A percentile compares a stretch with the other conserved stretches of the same genome.
phyloP scores from a whole-genome alignment of 345 rosid species.

The Schrenkiella parvula region DNA sequence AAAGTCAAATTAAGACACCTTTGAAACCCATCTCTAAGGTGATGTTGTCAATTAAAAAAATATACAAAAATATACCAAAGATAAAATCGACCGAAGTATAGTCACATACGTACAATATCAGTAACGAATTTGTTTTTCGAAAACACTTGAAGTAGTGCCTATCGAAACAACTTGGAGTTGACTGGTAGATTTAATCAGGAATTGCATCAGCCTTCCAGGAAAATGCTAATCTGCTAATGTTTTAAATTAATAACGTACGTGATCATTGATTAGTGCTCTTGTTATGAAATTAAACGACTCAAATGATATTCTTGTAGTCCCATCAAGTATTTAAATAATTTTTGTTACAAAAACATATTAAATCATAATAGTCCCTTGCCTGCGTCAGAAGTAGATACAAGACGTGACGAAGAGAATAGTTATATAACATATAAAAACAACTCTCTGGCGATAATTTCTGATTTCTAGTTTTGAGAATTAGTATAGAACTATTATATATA shows the following conservation, averaged over 20 bases:
- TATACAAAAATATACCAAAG: too few relatives aligned
- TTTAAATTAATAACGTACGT: background rate
- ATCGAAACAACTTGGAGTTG: too few relatives aligned
- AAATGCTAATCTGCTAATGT: background rate
- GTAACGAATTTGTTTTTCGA: too few relatives aligned
- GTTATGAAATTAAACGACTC: background rate
- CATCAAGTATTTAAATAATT: background rate
- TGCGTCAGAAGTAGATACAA: constrained; percentile 2
- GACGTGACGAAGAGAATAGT: background rate
- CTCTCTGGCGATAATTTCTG: background rate
- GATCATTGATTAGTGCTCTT: background rate
- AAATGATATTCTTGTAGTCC: background rate
- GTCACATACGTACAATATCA: too few relatives aligned
- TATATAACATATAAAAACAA: too few relatives aligned
- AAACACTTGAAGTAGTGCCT: too few relatives aligned
- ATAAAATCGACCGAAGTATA: too few relatives aligned
- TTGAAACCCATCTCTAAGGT: too few relatives aligned
- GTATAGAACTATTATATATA: too few relatives aligned
- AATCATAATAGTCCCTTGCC: constrained; percentile 2
- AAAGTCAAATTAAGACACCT: too few relatives aligned
- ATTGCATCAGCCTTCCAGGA: background rate
- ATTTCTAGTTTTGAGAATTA: background rate
- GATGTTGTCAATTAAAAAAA: too few relatives aligned
- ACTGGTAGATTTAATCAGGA: too few relatives aligned
- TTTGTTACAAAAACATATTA: background rate